Evolutionary conservation across 352 stramenopile species (phyloP).

Genomic region (Phytopythium kandeliae): DNA sequence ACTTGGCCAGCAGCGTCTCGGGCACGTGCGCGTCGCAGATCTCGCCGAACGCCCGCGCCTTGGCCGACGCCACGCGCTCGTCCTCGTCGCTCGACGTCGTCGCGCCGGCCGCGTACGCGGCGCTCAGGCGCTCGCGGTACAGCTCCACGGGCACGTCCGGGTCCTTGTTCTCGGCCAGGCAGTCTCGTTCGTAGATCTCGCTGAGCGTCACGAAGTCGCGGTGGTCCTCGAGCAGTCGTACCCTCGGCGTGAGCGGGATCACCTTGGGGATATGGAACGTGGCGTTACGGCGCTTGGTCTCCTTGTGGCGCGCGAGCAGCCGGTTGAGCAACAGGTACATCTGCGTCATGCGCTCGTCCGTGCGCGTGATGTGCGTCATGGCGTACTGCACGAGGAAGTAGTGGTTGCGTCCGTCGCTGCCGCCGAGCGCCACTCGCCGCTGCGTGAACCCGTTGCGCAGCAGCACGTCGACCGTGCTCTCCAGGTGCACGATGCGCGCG

Average conservation of each 20-base stretch:
- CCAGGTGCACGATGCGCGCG: conserved; percentile 87
- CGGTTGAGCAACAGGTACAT: conserved; percentile 90
- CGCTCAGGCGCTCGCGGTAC: conserved; percentile 67
- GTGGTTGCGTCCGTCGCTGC: conserved; percentile 84
- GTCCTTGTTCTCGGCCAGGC: conserved; percentile 59
- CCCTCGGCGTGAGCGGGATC: conserved; percentile 88
- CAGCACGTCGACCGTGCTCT: conserved; percentile 81
- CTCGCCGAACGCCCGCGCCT: conserved; percentile 66
- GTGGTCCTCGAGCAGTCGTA: conserved; percentile 85
- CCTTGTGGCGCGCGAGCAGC: conserved; percentile 79
- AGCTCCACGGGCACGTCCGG: conserved; percentile 76
- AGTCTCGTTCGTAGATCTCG: conserved; percentile 84
- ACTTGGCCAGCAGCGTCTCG: conserved; percentile 82
- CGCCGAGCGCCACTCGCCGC: conserved; percentile 85
- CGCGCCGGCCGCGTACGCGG: conserved; percentile 47
- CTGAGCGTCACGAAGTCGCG: conserved; percentile 80
- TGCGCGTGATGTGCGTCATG: conserved; percentile 91
- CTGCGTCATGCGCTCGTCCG: conserved; percentile 93
- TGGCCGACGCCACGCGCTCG: conserved; percentile 51
- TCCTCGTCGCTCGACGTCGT: conserved; percentile 49
- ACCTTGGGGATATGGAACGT: conserved; percentile 90
- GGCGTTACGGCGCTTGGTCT: conserved; percentile 84
- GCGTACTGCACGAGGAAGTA: conserved; percentile 92
- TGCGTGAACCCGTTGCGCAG: conserved; percentile 88
- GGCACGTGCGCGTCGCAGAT: conserved; percentile 78